phyloP scores from a whole-genome alignment of 2,329 filamentous ascomycete genomes.

The Didymella pomorum region DNA sequence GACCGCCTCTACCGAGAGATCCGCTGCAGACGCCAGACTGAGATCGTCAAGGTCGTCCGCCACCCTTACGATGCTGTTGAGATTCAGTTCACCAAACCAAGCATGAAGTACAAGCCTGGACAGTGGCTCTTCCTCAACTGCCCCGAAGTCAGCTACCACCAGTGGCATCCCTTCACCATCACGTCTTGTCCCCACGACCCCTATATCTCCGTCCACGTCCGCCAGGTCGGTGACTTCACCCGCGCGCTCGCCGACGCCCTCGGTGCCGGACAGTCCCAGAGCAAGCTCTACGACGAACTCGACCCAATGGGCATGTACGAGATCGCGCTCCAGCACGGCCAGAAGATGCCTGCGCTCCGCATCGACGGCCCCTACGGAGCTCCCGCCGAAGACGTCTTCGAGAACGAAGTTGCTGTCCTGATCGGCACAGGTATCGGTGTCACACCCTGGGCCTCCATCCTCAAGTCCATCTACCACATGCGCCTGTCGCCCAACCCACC shows the following conservation, averaged over 20 bases:
- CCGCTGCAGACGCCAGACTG: slow-evolving; percentile 80
- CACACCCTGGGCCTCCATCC: slow-evolving; percentile 83
- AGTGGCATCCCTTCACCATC: slow-evolving; percentile 99
- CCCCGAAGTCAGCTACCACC: slow-evolving; percentile 83
- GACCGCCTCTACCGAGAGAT: slow-evolving; percentile 94
- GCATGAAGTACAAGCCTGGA: slow-evolving; percentile 96
- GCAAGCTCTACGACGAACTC: slow-evolving; percentile 87
- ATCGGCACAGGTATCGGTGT: slow-evolving; percentile 89
- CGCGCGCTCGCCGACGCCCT: slow-evolving; percentile 91
- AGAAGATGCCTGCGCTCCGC: slow-evolving; percentile 87
- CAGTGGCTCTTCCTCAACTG: slow-evolving; percentile 98
- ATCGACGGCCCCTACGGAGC: slow-evolving; percentile 97
- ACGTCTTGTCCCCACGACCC: slow-evolving; percentile 97
- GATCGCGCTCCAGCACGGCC: slow-evolving; percentile 90
- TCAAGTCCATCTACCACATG: slow-evolving; percentile 98
- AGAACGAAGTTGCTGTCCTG: slow-evolving; percentile 86
- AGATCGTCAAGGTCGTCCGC: slow-evolving; percentile 91
- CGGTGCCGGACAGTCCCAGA: slow-evolving; percentile 87
- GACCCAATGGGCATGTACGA: slow-evolving; percentile 98
- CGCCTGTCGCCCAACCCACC: slow-evolving; percentile 90
- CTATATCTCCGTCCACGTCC: slow-evolving; percentile 92
- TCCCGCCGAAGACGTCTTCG: slow-evolving; percentile 95
- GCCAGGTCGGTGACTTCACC: slow-evolving; percentile 97
- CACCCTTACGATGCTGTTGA: slow-evolving; percentile 98
- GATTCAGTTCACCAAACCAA: slow-evolving; percentile 95